Conservation (phyloP, 306 rosid species). For the Dalbergia cultrata region DNA sequence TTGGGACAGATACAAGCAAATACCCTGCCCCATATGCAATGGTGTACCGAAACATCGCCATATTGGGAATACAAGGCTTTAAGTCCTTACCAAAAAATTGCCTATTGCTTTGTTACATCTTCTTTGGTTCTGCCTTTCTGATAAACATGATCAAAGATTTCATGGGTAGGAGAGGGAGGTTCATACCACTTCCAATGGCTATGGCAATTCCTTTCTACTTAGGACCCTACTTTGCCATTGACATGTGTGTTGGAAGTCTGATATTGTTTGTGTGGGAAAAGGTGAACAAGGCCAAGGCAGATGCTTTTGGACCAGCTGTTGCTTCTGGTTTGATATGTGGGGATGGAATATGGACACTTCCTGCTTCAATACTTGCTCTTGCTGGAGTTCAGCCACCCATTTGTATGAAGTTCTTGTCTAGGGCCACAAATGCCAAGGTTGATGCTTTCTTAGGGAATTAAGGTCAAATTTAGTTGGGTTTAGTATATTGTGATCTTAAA, state of each 20-base stretch:
- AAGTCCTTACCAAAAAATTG: slow-evolving; percentile 55
- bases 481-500: slow-evolving; percentile 20
- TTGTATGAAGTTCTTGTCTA: slow-evolving; percentile 66
- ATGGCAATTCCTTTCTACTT: slow-evolving; percentile 68
- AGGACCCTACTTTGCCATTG: slow-evolving; percentile 65
- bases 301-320: slow-evolving; percentile 62
- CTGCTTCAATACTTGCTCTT: slow-evolving; percentile 64
- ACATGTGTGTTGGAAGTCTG: slow-evolving; percentile 68
- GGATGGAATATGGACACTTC: slow-evolving; percentile 65
- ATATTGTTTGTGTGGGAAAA: slow-evolving; percentile 59
- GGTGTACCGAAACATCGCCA: slow-evolving; percentile 63
- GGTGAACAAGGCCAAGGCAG: slow-evolving; percentile 56
- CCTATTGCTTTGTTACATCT: slow-evolving; percentile 54
- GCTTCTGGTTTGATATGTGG: slow-evolving; percentile 75
- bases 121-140: slow-evolving; percentile 49
- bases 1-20: slow-evolving; percentile 49
- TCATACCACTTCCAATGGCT: slow-evolving; percentile 65
- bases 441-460: slow-evolving; percentile 48
- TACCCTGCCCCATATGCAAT: slow-evolving; percentile 56
- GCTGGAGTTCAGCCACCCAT: slow-evolving; percentile 68
- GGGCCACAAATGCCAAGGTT: slow-evolving; percentile 52
- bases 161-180: slow-evolving; percentile 56
- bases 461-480: slow-evolving; percentile 38
- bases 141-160: slow-evolving; percentile 54
- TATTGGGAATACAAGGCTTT: slow-evolving; percentile 58